phyloP scores from a whole-genome alignment of 345 rosid species.

The Dimocarpus longan region DNA sequence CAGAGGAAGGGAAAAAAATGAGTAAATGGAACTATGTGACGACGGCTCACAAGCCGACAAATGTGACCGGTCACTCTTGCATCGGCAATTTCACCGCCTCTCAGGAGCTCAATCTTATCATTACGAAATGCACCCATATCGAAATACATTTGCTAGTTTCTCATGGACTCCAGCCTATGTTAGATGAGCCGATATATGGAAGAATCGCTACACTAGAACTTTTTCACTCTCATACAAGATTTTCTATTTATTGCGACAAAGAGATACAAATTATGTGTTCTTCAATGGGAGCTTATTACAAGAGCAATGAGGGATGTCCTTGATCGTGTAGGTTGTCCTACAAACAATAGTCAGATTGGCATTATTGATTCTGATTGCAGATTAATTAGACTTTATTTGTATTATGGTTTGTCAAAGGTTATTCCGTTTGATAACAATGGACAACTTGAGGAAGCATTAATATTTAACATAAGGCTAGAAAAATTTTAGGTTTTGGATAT shows the following conservation, averaged over 20 bases:
- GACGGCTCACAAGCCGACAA: no score
- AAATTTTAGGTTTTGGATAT: conserved; percentile 96
- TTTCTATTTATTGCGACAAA: conserved; percentile 84
- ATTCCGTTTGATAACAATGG: conserved; percentile 97
- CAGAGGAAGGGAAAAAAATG: no score
- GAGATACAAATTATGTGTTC: conserved; percentile 86
- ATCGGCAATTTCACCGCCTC: no score
- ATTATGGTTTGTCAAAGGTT: conserved; percentile 96
- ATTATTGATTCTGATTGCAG: conserved; percentile 96
- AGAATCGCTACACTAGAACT: conserved; percentile 91
- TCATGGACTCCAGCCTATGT: conserved; percentile 86
- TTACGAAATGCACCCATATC: conserved; percentile 73
- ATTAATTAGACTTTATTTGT: conserved; percentile 89
- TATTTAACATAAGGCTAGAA: conserved; percentile 92
- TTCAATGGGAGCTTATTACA: no score
- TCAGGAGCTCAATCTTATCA: no score
- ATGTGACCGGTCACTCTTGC: no score
- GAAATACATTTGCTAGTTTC: conserved; percentile 83
- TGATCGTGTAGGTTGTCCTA: conserved; percentile 82
- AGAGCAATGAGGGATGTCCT: conserved; percentile 98
- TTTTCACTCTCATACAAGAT: conserved; percentile 89
- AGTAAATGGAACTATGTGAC: no score
- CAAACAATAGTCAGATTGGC: conserved; percentile 97
- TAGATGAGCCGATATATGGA: conserved; percentile 92
- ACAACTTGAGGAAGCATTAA: conserved; percentile 89